Conservation (phyloP, 2,329 filamentous ascomycete genomes). For the Botrytis hyacinthi region DNA sequence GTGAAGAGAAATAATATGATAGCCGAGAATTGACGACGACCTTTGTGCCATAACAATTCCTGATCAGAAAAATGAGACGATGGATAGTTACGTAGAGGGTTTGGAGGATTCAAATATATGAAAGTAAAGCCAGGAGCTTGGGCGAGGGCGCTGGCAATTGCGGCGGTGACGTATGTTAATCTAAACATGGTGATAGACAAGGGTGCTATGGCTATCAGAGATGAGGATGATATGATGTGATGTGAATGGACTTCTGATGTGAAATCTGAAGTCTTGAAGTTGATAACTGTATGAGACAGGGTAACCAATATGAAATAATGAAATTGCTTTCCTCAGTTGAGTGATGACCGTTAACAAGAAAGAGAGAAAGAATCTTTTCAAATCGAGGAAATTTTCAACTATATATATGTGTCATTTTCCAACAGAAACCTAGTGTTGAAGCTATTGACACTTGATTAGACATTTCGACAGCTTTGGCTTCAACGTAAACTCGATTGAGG, state of each 20-base stretch:
- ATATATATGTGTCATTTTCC: background rate
- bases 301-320: background rate
- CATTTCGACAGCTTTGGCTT: background rate
- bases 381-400: background rate
- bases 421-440: background rate
- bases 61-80: background rate
- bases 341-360: background rate
- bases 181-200: background rate
- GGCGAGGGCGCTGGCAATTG: too few species aligned
- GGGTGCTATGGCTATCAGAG: background rate
- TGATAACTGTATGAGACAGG: background rate
- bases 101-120: background rate
- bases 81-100: background rate
- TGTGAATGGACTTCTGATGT: background rate
- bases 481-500: background rate
- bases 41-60: background rate
- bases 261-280: background rate
- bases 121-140: background rate
- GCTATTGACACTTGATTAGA: background rate
- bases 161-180: background rate
- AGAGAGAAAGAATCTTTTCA: background rate
- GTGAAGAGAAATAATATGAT: background rate
- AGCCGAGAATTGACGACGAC: background rate
- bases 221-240: background rate
- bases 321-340: background rate